These are phyloP conservation scores for Plantago lanceolata DNA, from an alignment of 305 asterid species.

Conservation along the genomic window DNA sequence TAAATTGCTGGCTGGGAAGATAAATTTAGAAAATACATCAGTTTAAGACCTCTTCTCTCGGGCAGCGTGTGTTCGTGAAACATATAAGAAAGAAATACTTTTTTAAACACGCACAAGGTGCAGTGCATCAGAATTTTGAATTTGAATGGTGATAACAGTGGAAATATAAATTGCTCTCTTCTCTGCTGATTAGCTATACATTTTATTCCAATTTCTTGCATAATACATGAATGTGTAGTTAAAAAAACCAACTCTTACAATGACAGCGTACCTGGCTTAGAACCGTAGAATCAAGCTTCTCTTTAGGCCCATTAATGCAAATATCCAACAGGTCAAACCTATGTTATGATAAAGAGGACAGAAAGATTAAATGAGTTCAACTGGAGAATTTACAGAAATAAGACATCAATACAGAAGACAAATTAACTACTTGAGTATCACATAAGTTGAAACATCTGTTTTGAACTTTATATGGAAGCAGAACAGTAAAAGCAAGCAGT, in stretches of 20 bases:
- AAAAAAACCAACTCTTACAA: slow-evolving; percentile 15
- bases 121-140: no score
- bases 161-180: slow-evolving; percentile 6
- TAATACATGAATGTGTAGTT: neutral
- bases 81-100: neutral
- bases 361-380: neutral
- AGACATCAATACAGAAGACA: neutral
- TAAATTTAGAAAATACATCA: slow-evolving; percentile 18
- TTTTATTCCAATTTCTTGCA: no score
- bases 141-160: neutral
- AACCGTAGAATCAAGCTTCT: slow-evolving; percentile 88
- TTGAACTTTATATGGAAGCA: neutral
- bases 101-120: neutral
- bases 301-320: slow-evolving; percentile 90
- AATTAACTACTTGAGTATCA: neutral
- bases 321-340: slow-evolving; percentile 90
- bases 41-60: slow-evolving; percentile 8
- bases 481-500: slow-evolving; percentile 1
- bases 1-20: slow-evolving; percentile 85
- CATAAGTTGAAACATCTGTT: neutral
- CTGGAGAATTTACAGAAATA: no score
- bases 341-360: slow-evolving; percentile 17
- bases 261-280: slow-evolving; percentile 71
- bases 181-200: slow-evolving; percentile 8
- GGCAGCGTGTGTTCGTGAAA: neutral